Percentiles rank a stretch among this genome's conserved stretches.
These are phyloP conservation scores for Xylaria telfairii DNA, from an alignment of 495 filamentous ascomycete genomes.

Conservation along the genomic window DNA sequence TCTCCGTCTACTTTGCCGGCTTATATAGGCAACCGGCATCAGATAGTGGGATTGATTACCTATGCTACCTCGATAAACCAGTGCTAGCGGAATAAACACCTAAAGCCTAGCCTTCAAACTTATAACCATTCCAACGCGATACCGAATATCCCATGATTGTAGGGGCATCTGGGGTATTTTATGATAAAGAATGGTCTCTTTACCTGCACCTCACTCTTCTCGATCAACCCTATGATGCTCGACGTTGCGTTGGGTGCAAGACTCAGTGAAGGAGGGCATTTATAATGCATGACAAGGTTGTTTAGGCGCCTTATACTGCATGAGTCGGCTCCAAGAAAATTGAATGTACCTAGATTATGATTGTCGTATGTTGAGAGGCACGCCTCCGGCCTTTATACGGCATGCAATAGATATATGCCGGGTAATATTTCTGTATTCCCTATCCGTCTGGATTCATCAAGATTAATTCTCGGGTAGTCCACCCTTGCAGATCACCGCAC, in stretches of 20 bases:
- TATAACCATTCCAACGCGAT: neutral
- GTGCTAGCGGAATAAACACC: no score
- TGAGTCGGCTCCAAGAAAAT: slow-evolving; percentile 7
- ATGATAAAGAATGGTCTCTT: neutral
- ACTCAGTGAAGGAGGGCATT: neutral
- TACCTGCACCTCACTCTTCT: neutral
- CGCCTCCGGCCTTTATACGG: slow-evolving; percentile 1
- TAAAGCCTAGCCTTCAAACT: neutral
- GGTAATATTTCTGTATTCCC: slow-evolving; percentile 20
- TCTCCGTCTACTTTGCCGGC: neutral
- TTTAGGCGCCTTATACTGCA: slow-evolving; percentile 17
- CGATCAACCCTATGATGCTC: neutral
- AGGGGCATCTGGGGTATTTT: neutral
- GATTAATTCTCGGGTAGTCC: slow-evolving; percentile 15
- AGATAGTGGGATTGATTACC: no score
- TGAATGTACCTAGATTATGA: neutral
- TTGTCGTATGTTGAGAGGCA: neutral
- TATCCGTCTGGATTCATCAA: slow-evolving; percentile 17
- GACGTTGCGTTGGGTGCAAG: neutral
- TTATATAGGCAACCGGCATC: neutral
- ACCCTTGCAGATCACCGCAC: slow-evolving; percentile 17
- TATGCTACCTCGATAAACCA: no score
- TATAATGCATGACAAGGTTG: slow-evolving; percentile 15
- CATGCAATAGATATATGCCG: slow-evolving; percentile 23
- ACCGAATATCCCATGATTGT: neutral